Conservation (phyloP, 495 filamentous ascomycete genomes). For the Penicillium coprophilum region DNA sequence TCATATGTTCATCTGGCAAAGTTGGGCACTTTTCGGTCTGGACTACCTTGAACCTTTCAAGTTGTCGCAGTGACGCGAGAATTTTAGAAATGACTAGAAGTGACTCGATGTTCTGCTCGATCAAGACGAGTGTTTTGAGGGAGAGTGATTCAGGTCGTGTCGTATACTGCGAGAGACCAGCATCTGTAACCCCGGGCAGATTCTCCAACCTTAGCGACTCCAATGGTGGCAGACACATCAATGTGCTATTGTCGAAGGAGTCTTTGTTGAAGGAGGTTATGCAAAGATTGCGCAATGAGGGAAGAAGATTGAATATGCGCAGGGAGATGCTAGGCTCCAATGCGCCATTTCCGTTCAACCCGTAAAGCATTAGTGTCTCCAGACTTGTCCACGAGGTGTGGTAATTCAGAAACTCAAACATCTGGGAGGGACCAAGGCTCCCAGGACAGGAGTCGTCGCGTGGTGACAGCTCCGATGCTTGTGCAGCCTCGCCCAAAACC, state of each 20-base stretch:
- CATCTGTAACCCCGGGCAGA: constrained; percentile 73
- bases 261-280: constrained; percentile 70
- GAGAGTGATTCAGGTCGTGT: constrained; percentile 55
- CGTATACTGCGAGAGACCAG: constrained; percentile 72
- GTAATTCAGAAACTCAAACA: constrained; percentile 65
- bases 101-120: constrained; percentile 65
- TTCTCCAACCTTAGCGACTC: constrained; percentile 73
- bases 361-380: constrained; percentile 74
- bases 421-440: constrained; percentile 60
- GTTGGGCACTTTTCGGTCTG: constrained; percentile 61
- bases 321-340: constrained; percentile 66
- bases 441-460: constrained; percentile 49
- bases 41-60: constrained; percentile 68
- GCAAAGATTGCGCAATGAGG: constrained; percentile 69
- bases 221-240: constrained; percentile 69
- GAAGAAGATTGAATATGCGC: constrained; percentile 64
- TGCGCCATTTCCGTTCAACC: constrained; percentile 54
- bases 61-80: constrained; percentile 60
- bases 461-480: constrained; percentile 44
- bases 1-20: constrained; percentile 56
- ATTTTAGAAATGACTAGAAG: constrained; percentile 73
- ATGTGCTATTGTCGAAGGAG: constrained; percentile 69
- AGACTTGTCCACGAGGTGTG: constrained; percentile 71
- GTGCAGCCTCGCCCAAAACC: constrained; percentile 59
- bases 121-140: constrained; percentile 60